Percentiles rank a stretch among this genome's conserved stretches.
phyloP scores from a whole-genome alignment of 768 basidiomycete genomes.

The Antrodiella citrinella region DNA sequence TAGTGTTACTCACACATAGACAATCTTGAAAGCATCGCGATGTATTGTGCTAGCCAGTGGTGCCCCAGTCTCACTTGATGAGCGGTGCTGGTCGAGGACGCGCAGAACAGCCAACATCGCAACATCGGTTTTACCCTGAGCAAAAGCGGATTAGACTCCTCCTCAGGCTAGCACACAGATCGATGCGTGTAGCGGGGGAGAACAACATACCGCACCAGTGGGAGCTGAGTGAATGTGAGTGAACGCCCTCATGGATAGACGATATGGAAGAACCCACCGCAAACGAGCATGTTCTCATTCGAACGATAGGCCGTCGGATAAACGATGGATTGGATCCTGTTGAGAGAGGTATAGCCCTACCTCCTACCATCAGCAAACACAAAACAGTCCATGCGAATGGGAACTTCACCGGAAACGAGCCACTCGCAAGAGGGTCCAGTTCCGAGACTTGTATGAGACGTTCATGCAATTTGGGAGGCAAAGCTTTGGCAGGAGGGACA shows the following conservation, averaged over 20 bases:
- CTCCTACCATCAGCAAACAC: no score
- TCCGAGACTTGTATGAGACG: slow-evolving; percentile 62
- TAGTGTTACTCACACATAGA: slow-evolving; percentile 70
- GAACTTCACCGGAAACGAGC: slow-evolving; percentile 72
- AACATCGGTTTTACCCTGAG: slow-evolving; percentile 96
- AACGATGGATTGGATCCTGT: slow-evolving; percentile 93
- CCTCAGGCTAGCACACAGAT: no score
- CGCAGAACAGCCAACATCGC: slow-evolving; percentile 92
- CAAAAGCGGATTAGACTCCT: no score
- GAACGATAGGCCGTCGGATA: slow-evolving; percentile 90
- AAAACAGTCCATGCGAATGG: no score
- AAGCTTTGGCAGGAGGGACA: slow-evolving; percentile 73
- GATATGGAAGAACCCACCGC: no score
- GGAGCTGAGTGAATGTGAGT: no score
- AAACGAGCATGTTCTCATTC: slow-evolving; percentile 94
- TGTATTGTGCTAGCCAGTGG: slow-evolving; percentile 45
- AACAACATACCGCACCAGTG: slow-evolving; percentile 80
- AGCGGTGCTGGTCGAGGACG: slow-evolving; percentile 67
- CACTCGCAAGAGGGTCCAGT: slow-evolving; percentile 67
- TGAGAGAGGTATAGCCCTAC: slow-evolving; percentile 80
- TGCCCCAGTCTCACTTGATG: slow-evolving; percentile 19
- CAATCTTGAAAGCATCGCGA: slow-evolving; percentile 82
- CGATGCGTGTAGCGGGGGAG: not conserved
- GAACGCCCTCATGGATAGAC: no score
- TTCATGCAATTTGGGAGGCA: slow-evolving; percentile 69